Conservation (phyloP, 2,329 filamentous ascomycete genomes). For the Hymenoscyphus salicellus region DNA sequence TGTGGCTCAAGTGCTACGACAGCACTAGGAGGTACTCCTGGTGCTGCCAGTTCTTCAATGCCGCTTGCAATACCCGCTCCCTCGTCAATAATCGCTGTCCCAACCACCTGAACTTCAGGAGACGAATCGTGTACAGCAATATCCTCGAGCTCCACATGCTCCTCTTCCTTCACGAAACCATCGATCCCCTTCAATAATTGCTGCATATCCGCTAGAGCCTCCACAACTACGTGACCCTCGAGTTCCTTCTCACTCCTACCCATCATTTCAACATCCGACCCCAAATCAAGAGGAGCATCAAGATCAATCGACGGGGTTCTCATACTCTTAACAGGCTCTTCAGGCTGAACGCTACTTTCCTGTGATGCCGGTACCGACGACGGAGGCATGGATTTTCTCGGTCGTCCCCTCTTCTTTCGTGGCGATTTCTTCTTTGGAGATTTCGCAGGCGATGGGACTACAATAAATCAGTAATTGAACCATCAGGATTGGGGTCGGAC, state of each 20-base stretch:
- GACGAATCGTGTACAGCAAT: background rate
- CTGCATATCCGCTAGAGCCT: background rate
- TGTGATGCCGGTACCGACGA: background rate
- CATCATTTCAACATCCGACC: background rate
- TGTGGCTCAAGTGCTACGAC: too few relatives aligned
- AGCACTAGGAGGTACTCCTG: background rate
- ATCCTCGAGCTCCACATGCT: too few relatives aligned
- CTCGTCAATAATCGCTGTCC: background rate
- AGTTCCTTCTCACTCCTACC: background rate
- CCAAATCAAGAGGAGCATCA: background rate
- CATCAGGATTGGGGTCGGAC: background rate
- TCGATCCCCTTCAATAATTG: background rate
- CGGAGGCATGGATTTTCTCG: conserved; percentile 14
- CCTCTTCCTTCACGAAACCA: background rate
- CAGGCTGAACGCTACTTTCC: background rate
- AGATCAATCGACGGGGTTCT: background rate
- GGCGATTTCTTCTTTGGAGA: conserved; percentile 14
- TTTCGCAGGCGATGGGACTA: conserved; percentile 7
- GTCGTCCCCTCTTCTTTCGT: conserved; percentile 19
- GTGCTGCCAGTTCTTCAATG: background rate
- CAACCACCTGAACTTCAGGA: background rate
- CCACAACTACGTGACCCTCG: background rate
- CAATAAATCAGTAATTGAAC: background rate
- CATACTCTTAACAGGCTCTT: background rate
- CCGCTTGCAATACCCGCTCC: background rate